Conservation (phyloP, 768 basidiomycete genomes). For the Auriscalpium microsporum region DNA sequence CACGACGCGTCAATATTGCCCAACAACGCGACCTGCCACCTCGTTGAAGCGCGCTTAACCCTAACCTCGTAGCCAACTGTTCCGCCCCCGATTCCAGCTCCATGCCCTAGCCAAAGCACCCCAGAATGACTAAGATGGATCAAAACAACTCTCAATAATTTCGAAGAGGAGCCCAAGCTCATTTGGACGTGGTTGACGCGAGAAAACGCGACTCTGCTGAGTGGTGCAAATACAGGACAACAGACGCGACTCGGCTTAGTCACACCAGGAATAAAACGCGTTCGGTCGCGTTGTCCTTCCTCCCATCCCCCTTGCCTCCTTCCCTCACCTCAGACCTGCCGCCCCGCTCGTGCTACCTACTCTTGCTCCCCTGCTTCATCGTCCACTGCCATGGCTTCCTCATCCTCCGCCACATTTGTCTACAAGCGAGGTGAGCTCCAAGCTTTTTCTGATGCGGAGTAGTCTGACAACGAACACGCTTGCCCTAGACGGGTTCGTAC, state of each 20-base stretch:
- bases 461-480: constrained; percentile 4
- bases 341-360: constrained; percentile 1
- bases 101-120: not conserved
- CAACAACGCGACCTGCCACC: not conserved
- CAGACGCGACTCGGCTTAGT: constrained; percentile 7
- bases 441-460: not conserved
- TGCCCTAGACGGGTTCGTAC: constrained; percentile 41
- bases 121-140: not conserved
- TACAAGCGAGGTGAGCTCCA: constrained; percentile 47
- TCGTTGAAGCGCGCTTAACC: constrained; percentile 7
- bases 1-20: constrained; percentile 18
- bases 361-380: constrained; percentile 3
- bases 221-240: constrained; percentile 4
- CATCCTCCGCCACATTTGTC: constrained; percentile 21
- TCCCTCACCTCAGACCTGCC: not conserved
- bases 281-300: not conserved
- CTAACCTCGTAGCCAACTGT: not conserved
- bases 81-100: not conserved
- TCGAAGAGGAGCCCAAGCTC: not conserved
- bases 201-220: not conserved
- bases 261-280: constrained; percentile 4
- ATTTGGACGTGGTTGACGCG: not conserved
- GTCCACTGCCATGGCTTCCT: constrained; percentile 23
- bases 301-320: not conserved
- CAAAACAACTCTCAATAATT: not conserved